Evolutionary conservation across 495 filamentous ascomycete species (phyloP).

Genomic region (Entonaema liquescens): DNA sequence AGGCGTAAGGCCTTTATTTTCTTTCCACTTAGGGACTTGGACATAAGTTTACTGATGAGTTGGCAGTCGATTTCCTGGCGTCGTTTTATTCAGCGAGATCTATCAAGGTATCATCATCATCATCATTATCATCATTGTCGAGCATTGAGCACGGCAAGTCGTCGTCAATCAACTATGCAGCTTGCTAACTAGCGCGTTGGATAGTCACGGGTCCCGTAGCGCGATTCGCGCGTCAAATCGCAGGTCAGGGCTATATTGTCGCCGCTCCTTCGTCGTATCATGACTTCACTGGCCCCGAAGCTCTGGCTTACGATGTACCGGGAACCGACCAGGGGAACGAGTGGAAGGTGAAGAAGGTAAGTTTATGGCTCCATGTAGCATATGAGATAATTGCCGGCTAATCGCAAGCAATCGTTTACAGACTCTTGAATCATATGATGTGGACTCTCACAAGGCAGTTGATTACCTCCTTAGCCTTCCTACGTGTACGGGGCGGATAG

Average conservation of each 20-base stretch:
- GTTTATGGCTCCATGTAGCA: slow-evolving; percentile 2
- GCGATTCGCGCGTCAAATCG: slow-evolving; percentile 91
- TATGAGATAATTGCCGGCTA: slow-evolving; percentile 18
- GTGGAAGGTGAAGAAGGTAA: slow-evolving; percentile 82
- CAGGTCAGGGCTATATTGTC: slow-evolving; percentile 92
- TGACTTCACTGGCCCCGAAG: slow-evolving; percentile 87
- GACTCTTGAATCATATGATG: slow-evolving; percentile 89
- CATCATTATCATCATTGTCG: slow-evolving; percentile 28
- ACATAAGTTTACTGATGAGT: slow-evolving; percentile 39
- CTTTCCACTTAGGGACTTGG: slow-evolving; percentile 7
- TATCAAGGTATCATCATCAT: slow-evolving; percentile 76
- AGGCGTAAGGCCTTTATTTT: slow-evolving; percentile 63
- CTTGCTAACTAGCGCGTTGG: slow-evolving; percentile 25
- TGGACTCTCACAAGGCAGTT: slow-evolving; percentile 79
- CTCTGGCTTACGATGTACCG: slow-evolving; percentile 84
- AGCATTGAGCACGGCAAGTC: slow-evolving; percentile 4
- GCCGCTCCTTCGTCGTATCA: slow-evolving; percentile 92
- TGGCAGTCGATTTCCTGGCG: slow-evolving; percentile 79
- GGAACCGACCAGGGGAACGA: slow-evolving; percentile 89
- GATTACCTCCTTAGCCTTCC: slow-evolving; percentile 75
- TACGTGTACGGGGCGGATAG: slow-evolving; percentile 86
- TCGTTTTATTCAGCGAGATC: slow-evolving; percentile 93
- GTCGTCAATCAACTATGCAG: slow-evolving; percentile 16
- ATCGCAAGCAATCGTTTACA: slow-evolving; percentile 42
- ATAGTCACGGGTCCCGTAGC: slow-evolving; percentile 91